Evolutionary conservation across 805 yeast genomes (phyloP), one percentile per base, ranked within the genome.

Genomic region (Starmerella etchellsii): DNA sequence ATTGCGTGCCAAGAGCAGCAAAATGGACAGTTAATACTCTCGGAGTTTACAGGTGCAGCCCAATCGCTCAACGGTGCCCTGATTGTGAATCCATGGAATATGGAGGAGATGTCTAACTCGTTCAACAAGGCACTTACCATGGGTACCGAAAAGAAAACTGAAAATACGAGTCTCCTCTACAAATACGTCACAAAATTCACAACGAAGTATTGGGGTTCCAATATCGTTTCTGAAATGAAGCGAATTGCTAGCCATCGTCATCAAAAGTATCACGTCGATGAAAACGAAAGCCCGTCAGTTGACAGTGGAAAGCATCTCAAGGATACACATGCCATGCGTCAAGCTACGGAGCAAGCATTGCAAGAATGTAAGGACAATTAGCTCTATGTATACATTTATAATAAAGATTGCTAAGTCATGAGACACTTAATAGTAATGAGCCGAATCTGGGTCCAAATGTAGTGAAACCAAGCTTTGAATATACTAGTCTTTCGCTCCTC

Each of bases 11-110:
- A 91, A 62, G 72, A 76, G 47, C 77, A 78, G 35, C 76, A 76
- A 46, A 77, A 84, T 48, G 99, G 99, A 8, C 76, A 85, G 3
- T 68, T 91, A 51, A 81, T 91, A 36, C 61, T 91, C 47, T 79
- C 94, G 31, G 99, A 91, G 63, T 91, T 91, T 64, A 91, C 98
- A 0, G 99, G 99, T 36, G 98, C 98, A n/a, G 97, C 98, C 1
- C 99, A 91, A 63, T 81, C 94, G 1, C 67, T 91, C 48, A 88
- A 91, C 56, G 99, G 99, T 20, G 85, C 95, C 1, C 59, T 88
- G 13, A 75, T 91, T 44, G 94, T 91, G 18, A 91, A 91, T 56
- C 99, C 99, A 3, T 91, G 99, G 99, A 91, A 88, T 58, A 88
- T 87, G 19, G 98, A 91, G 51, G 98, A 91, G 52, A 62, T 88